phyloP scores from a whole-genome alignment of 2,329 filamentous ascomycete genomes.

The Trichoderma asperellum region DNA sequence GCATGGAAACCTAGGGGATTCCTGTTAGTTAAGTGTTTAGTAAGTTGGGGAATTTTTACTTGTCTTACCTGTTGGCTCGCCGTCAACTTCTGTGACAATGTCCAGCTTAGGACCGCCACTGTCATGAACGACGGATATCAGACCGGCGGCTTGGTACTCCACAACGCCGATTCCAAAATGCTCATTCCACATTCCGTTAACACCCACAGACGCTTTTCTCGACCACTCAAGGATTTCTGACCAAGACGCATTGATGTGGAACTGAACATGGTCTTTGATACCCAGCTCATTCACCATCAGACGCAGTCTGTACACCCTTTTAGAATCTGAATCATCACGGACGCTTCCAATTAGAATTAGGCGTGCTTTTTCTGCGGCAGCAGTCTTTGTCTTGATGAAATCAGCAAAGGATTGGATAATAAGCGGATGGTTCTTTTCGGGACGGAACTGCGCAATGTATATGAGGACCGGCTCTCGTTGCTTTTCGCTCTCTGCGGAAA shows the following conservation, averaged over 20 bases:
- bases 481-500: constrained; percentile 70
- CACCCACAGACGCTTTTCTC: constrained; percentile 75
- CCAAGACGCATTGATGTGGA: constrained; percentile 90
- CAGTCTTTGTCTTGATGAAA: constrained; percentile 63
- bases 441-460: constrained; percentile 96
- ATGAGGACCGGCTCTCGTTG: constrained; percentile 73
- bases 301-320: constrained; percentile 84
- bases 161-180: constrained; percentile 99
- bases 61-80: constrained; percentile 71
- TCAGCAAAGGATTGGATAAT: constrained; percentile 83
- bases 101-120: constrained; percentile 92
- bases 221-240: constrained; percentile 82
- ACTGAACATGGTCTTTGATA: constrained; percentile 82
- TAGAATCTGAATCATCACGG: constrained; percentile 79
- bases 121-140: constrained; percentile 91
- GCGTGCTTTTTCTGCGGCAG: constrained; percentile 60
- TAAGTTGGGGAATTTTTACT: not conserved
- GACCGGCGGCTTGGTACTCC: constrained; percentile 93
- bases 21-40: not conserved
- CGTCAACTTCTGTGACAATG: constrained; percentile 83
- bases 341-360: constrained; percentile 90
- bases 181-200: constrained; percentile 99
- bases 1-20: constrained; percentile 76
- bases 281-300: constrained; percentile 84
- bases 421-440: constrained; percentile 93